phyloP scores from a whole-genome alignment of 140 eudicot genomes.

The Ambrosia hybrid region DNA sequence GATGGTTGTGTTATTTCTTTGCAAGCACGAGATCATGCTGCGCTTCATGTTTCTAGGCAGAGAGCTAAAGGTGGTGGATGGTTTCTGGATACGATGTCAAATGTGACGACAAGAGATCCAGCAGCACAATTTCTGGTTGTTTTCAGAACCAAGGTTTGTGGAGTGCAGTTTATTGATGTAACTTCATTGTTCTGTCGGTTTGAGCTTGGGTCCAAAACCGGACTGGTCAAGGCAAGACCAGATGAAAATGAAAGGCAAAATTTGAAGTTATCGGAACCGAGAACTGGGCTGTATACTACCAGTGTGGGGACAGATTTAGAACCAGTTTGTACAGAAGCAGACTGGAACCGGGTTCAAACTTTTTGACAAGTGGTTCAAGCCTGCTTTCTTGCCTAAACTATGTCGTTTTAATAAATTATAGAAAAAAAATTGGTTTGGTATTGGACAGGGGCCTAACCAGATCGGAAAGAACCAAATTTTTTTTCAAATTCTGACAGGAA shows the following conservation, averaged over 20 bases:
- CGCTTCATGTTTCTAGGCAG: constrained; percentile 86
- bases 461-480: no score
- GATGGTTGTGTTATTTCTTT: constrained; percentile 85
- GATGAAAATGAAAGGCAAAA: not conserved
- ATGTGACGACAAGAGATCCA: constrained; percentile 89
- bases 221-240: not conserved
- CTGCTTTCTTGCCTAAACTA: no score
- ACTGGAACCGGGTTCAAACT: no score
- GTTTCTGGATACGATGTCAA: constrained; percentile 71
- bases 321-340: constrained; percentile 25
- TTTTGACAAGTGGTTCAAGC: no score
- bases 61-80: constrained; percentile 97
- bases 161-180: constrained; percentile 10
- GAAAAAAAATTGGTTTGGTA: no score
- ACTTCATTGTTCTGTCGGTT: constrained; percentile 6
- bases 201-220: not conserved
- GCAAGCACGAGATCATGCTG: constrained; percentile 60
- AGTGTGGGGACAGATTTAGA: not conserved
- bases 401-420: no score
- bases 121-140: constrained; percentile 95
- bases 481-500: no score
- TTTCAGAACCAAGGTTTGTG: constrained; percentile 71
- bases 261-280: not conserved
- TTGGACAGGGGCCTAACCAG: no score
- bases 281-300: not conserved